A percentile compares a stretch with the other conserved stretches of the same genome.
Evolutionary conservation across 2,329 filamentous ascomycete species (phyloP).

Genomic region (Sphaerulina vaccinii): DNA sequence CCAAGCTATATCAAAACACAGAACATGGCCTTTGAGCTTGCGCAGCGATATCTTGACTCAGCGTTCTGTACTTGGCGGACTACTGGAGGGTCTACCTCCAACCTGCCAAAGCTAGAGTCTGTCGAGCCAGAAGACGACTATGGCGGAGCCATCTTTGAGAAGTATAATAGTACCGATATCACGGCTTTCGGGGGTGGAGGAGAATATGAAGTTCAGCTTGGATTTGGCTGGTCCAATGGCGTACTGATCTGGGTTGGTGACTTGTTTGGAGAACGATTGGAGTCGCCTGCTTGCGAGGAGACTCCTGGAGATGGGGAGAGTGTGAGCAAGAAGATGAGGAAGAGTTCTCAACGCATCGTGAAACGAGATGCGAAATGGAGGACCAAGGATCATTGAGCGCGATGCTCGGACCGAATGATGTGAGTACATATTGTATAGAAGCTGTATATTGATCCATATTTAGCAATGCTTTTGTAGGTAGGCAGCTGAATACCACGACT

Average conservation of each 20-base stretch:
- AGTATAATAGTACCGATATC: constrained; percentile 61
- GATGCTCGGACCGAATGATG: too few species aligned
- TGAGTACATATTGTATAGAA: too few species aligned
- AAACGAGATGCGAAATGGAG: constrained; percentile 11
- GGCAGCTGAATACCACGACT: too few species aligned
- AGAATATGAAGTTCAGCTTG: constrained; percentile 68
- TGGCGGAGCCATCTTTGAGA: constrained; percentile 67
- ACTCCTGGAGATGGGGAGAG: constrained; percentile 7
- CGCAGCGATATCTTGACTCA: constrained; percentile 65
- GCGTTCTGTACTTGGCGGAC: constrained; percentile 69
- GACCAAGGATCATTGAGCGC: constrained; percentile 5
- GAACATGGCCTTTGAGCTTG: constrained; percentile 57
- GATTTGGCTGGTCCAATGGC: constrained; percentile 70
- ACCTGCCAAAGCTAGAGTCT: constrained; percentile 53
- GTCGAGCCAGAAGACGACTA: constrained; percentile 38
- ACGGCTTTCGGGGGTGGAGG: constrained; percentile 64
- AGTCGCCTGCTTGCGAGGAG: constrained; percentile 48
- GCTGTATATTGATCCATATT: too few species aligned
- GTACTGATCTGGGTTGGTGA: constrained; percentile 67
- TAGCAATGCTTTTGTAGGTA: too few species aligned
- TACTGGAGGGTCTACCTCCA: constrained; percentile 61
- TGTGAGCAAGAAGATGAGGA: constrained; percentile 3
- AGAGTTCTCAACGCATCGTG: not conserved
- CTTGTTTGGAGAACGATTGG: constrained; percentile 57
- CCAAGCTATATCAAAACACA: constrained; percentile 56